These are phyloP conservation scores for Colletotrichum sp. DNA, from an alignment of 2,329 filamentous ascomycete genomes.

Conservation along the genomic window DNA sequence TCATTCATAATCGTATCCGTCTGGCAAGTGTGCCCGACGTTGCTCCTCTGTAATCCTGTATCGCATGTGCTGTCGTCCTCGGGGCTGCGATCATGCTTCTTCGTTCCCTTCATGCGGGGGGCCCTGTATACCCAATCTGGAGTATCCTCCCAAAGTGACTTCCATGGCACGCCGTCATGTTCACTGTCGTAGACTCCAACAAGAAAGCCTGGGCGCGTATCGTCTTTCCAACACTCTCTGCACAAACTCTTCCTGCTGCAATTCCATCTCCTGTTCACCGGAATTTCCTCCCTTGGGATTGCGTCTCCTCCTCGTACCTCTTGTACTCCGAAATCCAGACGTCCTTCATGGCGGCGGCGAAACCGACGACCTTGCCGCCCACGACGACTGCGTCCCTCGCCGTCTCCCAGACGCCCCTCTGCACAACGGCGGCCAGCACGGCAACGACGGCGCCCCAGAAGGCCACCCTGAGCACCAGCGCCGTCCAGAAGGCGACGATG, in stretches of 20 bases:
- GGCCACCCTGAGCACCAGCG: constrained; percentile 64
- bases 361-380: constrained; percentile 47
- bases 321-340: constrained; percentile 64
- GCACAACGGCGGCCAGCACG: constrained; percentile 61
- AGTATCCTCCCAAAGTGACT: background rate
- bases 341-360: constrained; percentile 51
- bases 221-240: background rate
- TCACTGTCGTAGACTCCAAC: background rate
- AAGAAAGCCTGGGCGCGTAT: background rate
- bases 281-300: constrained; percentile 23
- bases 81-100: background rate
- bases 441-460: constrained; percentile 67
- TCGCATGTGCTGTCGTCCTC: background rate
- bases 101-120: background rate
- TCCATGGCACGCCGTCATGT: background rate
- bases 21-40: background rate
- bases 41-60: background rate
- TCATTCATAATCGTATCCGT: constrained; percentile 8
- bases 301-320: constrained; percentile 56
- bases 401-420: constrained; percentile 69
- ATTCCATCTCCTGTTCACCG: constrained; percentile 1
- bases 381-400: constrained; percentile 59
- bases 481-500: constrained; percentile 77
- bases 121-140: background rate
- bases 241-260: background rate